These are phyloP conservation scores for Globisporangium ultimum DNA, from an alignment of 352 stramenopile species.

Conservation along the genomic window DNA sequence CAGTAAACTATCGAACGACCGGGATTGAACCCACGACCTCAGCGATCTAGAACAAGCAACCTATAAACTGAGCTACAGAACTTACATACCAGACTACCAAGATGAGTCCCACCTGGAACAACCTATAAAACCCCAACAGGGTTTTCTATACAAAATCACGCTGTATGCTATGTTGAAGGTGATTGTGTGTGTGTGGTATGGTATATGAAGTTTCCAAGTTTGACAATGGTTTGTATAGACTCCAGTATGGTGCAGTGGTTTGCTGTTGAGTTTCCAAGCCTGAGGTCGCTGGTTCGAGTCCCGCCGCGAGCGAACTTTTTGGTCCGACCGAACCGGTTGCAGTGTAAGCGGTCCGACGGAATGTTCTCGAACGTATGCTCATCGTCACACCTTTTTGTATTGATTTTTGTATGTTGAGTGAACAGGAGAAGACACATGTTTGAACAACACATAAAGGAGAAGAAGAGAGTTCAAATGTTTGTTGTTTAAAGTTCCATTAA, in stretches of 20 bases:
- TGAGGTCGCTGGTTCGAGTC: neutral
- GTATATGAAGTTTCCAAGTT: neutral
- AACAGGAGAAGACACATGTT: neutral
- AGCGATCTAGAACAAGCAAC: too few relatives aligned
- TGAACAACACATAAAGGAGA: too few relatives aligned
- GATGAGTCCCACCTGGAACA: neutral
- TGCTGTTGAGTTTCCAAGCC: neutral
- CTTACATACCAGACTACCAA: neutral
- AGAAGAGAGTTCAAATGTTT: too few relatives aligned
- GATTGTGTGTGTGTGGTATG: too few relatives aligned
- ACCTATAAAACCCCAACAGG: neutral
- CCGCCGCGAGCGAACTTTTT: neutral
- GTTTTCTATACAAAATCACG: neutral
- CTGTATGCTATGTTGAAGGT: too few relatives aligned
- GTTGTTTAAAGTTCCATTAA: too few relatives aligned
- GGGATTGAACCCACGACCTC: too few relatives aligned
- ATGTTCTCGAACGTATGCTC: neutral
- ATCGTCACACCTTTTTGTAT: neutral
- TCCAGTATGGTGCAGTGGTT: neutral
- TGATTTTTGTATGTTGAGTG: neutral
- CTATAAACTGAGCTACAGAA: too few relatives aligned
- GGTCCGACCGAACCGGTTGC: neutral
- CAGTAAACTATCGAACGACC: too few relatives aligned
- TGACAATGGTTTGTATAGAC: neutral
- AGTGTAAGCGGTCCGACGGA: neutral